Conservation (phyloP, 345 rosid species). For the Brassica cretica region DNA sequence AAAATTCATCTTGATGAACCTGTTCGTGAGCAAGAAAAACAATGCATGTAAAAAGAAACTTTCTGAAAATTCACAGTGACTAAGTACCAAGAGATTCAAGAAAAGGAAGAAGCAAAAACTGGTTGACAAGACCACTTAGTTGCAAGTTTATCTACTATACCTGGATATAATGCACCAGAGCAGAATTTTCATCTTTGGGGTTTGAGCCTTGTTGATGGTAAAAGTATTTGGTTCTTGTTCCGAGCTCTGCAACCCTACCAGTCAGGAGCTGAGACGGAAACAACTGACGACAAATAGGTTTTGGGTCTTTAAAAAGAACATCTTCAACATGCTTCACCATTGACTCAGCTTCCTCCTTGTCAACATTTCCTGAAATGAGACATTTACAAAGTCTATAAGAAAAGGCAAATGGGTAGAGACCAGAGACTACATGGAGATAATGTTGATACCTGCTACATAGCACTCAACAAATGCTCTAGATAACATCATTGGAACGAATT, state of each 20-base stretch:
- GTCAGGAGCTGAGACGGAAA: slow-evolving; percentile 70
- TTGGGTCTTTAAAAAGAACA: slow-evolving; percentile 55
- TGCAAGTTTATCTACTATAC: slow-evolving; percentile 37
- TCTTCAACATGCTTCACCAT: slow-evolving; percentile 63
- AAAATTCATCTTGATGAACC: slow-evolving; percentile 79
- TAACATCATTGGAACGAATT: slow-evolving; percentile 64
- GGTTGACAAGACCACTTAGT: not conserved
- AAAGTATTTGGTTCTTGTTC: slow-evolving; percentile 51
- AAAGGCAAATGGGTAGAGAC: not conserved
- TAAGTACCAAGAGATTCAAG: not conserved
- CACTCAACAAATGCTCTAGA: slow-evolving; percentile 75
- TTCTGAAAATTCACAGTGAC: not conserved
- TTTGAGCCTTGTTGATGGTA: slow-evolving; percentile 68
- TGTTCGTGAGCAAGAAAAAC: slow-evolving; percentile 33
- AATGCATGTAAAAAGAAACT: not conserved
- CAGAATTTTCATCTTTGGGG: slow-evolving; percentile 78
- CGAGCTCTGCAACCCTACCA: slow-evolving; percentile 64
- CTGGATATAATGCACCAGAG: slow-evolving; percentile 85
- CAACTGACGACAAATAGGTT: slow-evolving; percentile 61
- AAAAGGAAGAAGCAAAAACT: not conserved
- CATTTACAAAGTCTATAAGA: not conserved
- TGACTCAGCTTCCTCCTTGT: slow-evolving; percentile 59
- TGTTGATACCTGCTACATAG: slow-evolving; percentile 61
- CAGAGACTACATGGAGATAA: not conserved
- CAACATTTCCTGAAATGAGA: not conserved